Evolutionary conservation across 441 rosid genomes (phyloP).

Genomic region (Adansonia gregorii): DNA sequence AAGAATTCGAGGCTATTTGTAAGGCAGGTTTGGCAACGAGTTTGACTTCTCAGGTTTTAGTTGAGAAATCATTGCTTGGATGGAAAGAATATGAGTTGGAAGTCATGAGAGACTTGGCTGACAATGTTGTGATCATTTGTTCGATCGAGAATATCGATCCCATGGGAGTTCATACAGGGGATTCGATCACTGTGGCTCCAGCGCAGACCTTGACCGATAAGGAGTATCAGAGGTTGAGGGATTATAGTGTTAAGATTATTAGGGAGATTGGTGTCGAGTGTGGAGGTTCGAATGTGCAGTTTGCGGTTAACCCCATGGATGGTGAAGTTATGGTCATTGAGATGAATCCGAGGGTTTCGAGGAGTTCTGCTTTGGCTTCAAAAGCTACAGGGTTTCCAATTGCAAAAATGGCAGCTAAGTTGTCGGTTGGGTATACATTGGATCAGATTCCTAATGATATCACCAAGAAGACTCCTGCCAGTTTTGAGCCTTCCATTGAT

Average conservation of each 20-base stretch:
- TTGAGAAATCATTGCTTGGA: slow-evolving; percentile 90
- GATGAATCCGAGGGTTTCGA: slow-evolving; percentile 94
- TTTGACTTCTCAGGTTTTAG: slow-evolving; percentile 80
- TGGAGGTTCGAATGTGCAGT: slow-evolving; percentile 97
- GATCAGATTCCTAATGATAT: slow-evolving; percentile 98
- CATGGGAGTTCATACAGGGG: slow-evolving; percentile 99
- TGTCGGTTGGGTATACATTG: slow-evolving; percentile 86
- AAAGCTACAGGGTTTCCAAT: slow-evolving; percentile 98
- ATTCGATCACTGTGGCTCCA: slow-evolving; percentile 94
- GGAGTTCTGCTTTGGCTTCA: slow-evolving; percentile 94
- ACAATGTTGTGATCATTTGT: slow-evolving; percentile 92
- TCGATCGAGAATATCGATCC: slow-evolving; percentile 95
- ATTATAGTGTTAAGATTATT: slow-evolving; percentile 80
- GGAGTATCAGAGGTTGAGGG: slow-evolving; percentile 91
- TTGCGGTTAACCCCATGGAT: slow-evolving; percentile 90
- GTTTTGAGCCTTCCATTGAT: slow-evolving; percentile 97
- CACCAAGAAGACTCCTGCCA: slow-evolving; percentile 94
- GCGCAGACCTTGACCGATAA: slow-evolving; percentile 92
- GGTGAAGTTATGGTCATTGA: slow-evolving; percentile 98
- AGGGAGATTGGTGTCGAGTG: slow-evolving; percentile 99
- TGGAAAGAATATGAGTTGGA: slow-evolving; percentile 97
- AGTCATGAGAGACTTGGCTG: slow-evolving; percentile 95
- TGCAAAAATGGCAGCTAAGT: slow-evolving; percentile 98
- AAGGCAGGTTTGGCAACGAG: slow-evolving; percentile 88
- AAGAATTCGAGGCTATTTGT: slow-evolving; percentile 66